phyloP scores from a whole-genome alignment of 352 stramenopile genomes.

The Phytophthora sansomeana region DNA sequence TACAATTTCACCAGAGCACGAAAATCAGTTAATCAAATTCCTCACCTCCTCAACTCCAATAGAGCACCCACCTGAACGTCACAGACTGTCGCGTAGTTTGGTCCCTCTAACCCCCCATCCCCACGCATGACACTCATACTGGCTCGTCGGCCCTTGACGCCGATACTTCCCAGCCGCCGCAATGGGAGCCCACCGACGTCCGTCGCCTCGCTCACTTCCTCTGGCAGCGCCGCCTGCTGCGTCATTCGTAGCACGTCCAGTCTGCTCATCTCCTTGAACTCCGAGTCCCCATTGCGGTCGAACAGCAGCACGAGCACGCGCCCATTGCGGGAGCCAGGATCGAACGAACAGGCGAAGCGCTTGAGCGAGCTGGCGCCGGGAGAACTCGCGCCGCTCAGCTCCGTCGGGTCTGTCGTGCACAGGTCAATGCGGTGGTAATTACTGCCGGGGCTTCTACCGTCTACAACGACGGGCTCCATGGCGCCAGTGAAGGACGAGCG shows the following conservation, averaged over 20 bases:
- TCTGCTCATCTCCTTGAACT: constrained; percentile 64
- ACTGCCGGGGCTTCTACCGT: constrained; percentile 13
- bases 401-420: constrained; percentile 23
- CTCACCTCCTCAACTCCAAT: not conserved
- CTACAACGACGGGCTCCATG: constrained; percentile 10
- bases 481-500: constrained; percentile 1
- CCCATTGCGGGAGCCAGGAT: constrained; percentile 49
- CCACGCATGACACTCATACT: constrained; percentile 31
- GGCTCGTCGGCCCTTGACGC: constrained; percentile 30
- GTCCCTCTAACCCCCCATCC: constrained; percentile 25
- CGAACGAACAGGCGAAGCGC: constrained; percentile 52
- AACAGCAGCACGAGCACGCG: constrained; percentile 61
- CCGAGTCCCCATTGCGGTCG: constrained; percentile 55
- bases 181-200: constrained; percentile 19
- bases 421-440: constrained; percentile 57
- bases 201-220: constrained; percentile 20
- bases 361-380: constrained; percentile 36
- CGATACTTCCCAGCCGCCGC: constrained; percentile 30
- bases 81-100: constrained; percentile 45
- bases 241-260: constrained; percentile 66
- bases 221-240: constrained; percentile 50
- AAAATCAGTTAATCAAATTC: not conserved
- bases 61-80: constrained; percentile 46
- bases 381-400: constrained; percentile 39
- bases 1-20: constrained; percentile 29